phyloP scores from a whole-genome alignment of 768 basidiomycete species.

The Phlebiopsis gigantea region DNA sequence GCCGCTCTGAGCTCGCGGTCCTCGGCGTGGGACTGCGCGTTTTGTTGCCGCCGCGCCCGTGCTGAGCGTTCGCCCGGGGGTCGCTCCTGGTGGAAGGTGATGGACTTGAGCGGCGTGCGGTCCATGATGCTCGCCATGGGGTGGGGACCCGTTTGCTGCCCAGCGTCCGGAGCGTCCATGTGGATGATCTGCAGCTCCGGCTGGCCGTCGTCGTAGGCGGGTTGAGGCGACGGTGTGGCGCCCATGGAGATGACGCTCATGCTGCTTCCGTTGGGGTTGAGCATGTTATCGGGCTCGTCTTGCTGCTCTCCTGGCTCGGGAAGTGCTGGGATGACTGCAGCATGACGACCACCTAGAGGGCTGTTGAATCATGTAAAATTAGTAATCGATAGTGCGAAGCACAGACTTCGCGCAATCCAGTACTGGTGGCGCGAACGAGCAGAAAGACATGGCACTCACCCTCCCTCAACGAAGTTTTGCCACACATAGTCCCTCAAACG shows the following conservation, averaged over 20 bases:
- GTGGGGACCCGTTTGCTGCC: not conserved
- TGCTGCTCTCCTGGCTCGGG: slow-evolving; percentile 50
- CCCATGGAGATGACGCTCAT: slow-evolving; percentile 3
- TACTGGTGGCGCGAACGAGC: not conserved
- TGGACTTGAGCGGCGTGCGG: slow-evolving; percentile 16
- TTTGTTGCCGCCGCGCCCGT: slow-evolving; percentile 10
- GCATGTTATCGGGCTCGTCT: slow-evolving; percentile 6
- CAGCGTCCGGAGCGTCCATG: slow-evolving; percentile 13
- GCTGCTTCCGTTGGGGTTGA: slow-evolving; percentile 33
- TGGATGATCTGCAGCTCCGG: slow-evolving; percentile 26
- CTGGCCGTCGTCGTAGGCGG: not conserved
- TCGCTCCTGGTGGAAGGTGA: slow-evolving; percentile 25
- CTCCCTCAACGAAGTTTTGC: slow-evolving; percentile 84
- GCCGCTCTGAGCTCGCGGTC: not conserved
- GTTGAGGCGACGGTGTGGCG: not conserved
- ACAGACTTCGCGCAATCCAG: not conserved
- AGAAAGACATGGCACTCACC: slow-evolving; percentile 42
- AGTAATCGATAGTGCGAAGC: slow-evolving; percentile 11
- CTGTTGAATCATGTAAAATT: slow-evolving; percentile 38
- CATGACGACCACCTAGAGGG: slow-evolving; percentile 75
- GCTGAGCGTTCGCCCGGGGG: slow-evolving; percentile 11
- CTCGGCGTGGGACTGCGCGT: not conserved
- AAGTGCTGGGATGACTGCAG: slow-evolving; percentile 74
- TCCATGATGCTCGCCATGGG: slow-evolving; percentile 11
- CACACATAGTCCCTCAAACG: slow-evolving; percentile 76